Conservation (phyloP, 2,329 filamentous ascomycete species). For the Epicoccum sorghinum region DNA sequence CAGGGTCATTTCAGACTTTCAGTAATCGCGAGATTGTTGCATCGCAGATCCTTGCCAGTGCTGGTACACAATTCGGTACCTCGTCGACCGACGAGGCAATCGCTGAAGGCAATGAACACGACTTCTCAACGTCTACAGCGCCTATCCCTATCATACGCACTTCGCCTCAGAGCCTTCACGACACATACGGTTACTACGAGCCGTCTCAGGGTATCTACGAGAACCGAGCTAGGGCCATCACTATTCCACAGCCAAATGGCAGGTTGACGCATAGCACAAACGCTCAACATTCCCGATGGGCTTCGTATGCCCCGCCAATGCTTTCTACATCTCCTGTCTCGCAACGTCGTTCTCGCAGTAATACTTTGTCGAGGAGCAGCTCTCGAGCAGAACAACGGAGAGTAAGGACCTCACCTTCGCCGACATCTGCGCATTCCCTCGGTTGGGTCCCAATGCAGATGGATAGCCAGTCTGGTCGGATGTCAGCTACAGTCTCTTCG, state of each 20-base stretch:
- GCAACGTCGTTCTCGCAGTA: conserved; percentile 28
- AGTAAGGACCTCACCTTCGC: conserved; percentile 31
- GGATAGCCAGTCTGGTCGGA: conserved; percentile 36
- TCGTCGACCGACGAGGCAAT: conserved; percentile 38
- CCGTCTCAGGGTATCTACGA: conserved; percentile 11
- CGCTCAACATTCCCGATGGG: conserved; percentile 16
- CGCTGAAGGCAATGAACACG: conserved; percentile 31
- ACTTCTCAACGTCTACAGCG: conserved; percentile 22
- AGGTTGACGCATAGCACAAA: conserved; percentile 21
- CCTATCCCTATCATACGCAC: conserved; percentile 42
- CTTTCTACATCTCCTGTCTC: conserved; percentile 36
- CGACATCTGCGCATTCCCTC: conserved; percentile 33
- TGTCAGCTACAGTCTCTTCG: conserved; percentile 39
- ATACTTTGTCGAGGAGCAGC: conserved; percentile 32
- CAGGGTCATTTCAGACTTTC: conserved; percentile 38
- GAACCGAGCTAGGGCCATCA: conserved; percentile 31
- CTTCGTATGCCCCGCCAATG: conserved; percentile 28
- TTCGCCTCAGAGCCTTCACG: conserved; percentile 24
- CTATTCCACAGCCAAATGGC: conserved; percentile 34
- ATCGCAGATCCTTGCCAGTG: conserved; percentile 36
- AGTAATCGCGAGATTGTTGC: conserved; percentile 36
- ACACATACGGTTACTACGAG: conserved; percentile 21
- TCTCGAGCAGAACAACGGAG: conserved; percentile 34
- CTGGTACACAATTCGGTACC: conserved; percentile 40
- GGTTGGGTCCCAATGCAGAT: conserved; percentile 46